Base-by-base conservation (phyloP, 352 stramenopile genomes). In the Pythium dissimile region DNA sequence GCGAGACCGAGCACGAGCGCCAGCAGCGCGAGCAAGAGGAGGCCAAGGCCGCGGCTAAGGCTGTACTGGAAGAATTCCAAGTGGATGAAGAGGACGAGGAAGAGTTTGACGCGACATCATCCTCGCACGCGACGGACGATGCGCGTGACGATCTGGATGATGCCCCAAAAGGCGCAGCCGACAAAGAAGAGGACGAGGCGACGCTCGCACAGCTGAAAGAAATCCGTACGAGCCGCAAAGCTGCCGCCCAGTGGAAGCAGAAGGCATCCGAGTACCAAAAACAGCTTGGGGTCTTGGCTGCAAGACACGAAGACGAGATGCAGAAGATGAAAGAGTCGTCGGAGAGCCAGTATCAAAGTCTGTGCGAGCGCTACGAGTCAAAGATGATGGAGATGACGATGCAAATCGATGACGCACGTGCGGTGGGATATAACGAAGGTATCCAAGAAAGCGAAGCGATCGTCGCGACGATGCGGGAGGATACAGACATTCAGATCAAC, bases 371-470 rank as follows among this genome's bases (percentile, higher is more conserved):
- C 6, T 94, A 89, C 58, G 82, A 92, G 56, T 62, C 58, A 26
- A 92, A 80, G 62, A 90, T 92, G 79, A 60, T 60, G 1, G 72
- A 86, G 52, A 66, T 72, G 13, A 89, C 77, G n/a, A 67, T 84
- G 51, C 82, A 92, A 51, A 83, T 94, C 39, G 80, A 92, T 41
- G 82, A 84, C n/a, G 81, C 84, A 0, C 65, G 73, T 8, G 81
- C 79, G 0, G 51, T 62, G 12, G 84, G 84, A 0, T 92, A 91
- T 47, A 77, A 92, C 37, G 82, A 85, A 50, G 84, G 84, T 0
- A 86, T 92, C 34, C 66, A 75, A 3, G 82, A 92, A 53, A 94
- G 82, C 64, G 80, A 92, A 41, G 51, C 66, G 11, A 85, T 92
- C 58, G 63, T 91, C 2, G 69, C 80, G 38, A 80, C 60, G n/a